Percentiles rank a stretch among this genome's conserved stretches.
phyloP scores from a whole-genome alignment of 306 rosid genomes.

The Cucumis hystrix region DNA sequence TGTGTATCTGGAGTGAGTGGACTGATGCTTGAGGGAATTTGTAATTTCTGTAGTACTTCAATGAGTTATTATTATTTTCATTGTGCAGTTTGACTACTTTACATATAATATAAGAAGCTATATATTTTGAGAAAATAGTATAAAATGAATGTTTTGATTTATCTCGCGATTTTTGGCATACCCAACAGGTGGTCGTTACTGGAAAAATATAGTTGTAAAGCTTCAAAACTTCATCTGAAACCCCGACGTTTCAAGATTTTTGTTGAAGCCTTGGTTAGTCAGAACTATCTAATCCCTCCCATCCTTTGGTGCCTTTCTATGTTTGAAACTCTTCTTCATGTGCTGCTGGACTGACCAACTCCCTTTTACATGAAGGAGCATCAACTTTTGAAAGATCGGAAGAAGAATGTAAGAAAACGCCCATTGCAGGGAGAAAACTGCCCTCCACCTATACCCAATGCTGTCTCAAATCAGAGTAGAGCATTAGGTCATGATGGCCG shows the following conservation, averaged over 20 bases:
- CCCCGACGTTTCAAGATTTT: conserved; percentile 90
- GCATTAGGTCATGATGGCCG: conserved; percentile 54
- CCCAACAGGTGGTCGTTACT: conserved; percentile 89
- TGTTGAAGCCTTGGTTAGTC: conserved; percentile 92
- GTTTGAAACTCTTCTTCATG: neutral
- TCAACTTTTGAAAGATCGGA: conserved; percentile 91
- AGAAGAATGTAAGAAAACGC: conserved; percentile 69
- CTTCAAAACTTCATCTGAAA: conserved; percentile 96
- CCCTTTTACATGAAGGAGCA: conserved; percentile 63
- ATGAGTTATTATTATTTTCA: neutral
- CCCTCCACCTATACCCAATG: conserved; percentile 33
- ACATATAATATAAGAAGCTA: neutral
- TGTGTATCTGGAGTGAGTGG: neutral
- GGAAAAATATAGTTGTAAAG: conserved; percentile 96
- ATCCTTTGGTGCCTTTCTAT: neutral
- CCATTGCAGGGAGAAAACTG: conserved; percentile 52
- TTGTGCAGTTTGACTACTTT: neutral
- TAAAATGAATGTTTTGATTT: neutral
- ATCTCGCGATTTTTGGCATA: conserved; percentile 11
- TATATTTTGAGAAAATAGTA: neutral
- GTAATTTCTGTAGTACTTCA: neutral
- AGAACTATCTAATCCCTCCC: conserved; percentile 9
- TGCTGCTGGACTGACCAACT: conserved; percentile 31
- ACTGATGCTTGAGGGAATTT: neutral
- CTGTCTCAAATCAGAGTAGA: conserved; percentile 50